These are phyloP conservation scores for Exophiala oligosperma DNA, from an alignment of 2,329 filamentous ascomycete species.

Conservation along the genomic window DNA sequence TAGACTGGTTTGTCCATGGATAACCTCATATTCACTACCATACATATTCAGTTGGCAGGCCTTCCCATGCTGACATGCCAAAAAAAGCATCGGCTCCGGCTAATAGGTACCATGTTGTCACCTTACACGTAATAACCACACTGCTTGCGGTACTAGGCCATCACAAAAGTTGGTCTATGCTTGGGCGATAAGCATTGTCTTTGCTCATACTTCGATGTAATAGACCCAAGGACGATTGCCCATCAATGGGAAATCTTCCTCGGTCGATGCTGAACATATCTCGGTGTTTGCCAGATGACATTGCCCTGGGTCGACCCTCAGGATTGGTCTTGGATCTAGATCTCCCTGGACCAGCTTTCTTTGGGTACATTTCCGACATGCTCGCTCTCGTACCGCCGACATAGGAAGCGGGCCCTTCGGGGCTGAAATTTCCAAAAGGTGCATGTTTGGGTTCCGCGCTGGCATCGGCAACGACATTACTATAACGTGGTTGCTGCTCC, in stretches of 20 bases:
- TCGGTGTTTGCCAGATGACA: constrained; percentile 9
- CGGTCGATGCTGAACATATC: constrained; percentile 12
- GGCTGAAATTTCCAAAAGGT: constrained; percentile 14
- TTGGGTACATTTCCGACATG: background rate
- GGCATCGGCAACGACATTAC: constrained; percentile 17
- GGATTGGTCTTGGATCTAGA: constrained; percentile 21
- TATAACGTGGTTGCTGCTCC: constrained; percentile 13
- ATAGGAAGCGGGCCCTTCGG: background rate
- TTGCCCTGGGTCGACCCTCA: constrained; percentile 4
- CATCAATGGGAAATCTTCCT: constrained; percentile 5
- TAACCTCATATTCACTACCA: background rate
- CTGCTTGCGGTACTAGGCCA: background rate
- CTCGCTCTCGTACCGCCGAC: background rate
- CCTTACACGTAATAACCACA: background rate
- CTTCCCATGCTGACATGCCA: background rate
- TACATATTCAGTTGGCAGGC: background rate
- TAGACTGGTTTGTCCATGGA: too few relatives aligned
- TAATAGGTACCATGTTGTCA: background rate
- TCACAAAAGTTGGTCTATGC: constrained; percentile 20
- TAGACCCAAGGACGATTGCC: background rate
- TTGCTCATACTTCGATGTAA: constrained; percentile 9
- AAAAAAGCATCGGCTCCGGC: background rate
- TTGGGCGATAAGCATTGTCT: constrained; percentile 7
- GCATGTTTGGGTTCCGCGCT: constrained; percentile 10
- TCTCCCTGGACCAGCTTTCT: background rate